Percentiles rank a stretch among this genome's conserved stretches.
phyloP scores from a whole-genome alignment of 192 early-diverging fungal species.

The Podila clonocystis region DNA sequence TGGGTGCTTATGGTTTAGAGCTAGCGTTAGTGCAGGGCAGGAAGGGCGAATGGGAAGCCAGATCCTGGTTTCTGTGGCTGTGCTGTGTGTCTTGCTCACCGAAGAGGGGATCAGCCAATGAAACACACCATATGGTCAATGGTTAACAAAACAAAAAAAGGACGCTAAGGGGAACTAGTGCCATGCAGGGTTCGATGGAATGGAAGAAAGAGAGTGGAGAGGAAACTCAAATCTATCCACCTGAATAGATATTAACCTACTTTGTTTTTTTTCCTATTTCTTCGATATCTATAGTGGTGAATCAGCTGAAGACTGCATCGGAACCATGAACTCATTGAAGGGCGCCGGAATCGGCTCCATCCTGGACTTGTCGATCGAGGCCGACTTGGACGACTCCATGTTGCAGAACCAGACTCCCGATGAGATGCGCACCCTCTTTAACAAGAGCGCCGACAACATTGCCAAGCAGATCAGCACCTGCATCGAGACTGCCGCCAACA shows the following conservation, averaged over 20 bases:
- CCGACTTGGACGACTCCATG: slow-evolving; percentile 69
- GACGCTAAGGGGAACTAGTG: neutral
- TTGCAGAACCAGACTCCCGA: slow-evolving; percentile 56
- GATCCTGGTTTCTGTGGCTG: slow-evolving; percentile 1
- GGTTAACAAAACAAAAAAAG: neutral
- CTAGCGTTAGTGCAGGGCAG: neutral
- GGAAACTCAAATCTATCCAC: neutral
- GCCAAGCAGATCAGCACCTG: slow-evolving; percentile 73
- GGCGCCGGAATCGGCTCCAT: slow-evolving; percentile 78
- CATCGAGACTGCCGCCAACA: slow-evolving; percentile 72
- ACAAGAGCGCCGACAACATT: slow-evolving; percentile 73
- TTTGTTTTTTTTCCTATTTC: neutral
- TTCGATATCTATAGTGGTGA: slow-evolving; percentile 84
- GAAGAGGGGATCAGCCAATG: neutral
- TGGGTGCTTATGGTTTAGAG: neutral
- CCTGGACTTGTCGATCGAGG: slow-evolving; percentile 89
- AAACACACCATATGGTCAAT: neutral
- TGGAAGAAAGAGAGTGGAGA: neutral
- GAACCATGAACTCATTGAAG: slow-evolving; percentile 77
- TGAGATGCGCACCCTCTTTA: slow-evolving; percentile 58
- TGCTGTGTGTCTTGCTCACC: neutral
- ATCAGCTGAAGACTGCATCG: slow-evolving; percentile 80
- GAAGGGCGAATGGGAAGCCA: neutral
- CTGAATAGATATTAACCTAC: neutral
- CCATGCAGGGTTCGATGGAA: neutral